Percentiles rank a stretch among this genome's conserved stretches.
Evolutionary conservation across 2,329 filamentous ascomycete species (phyloP).

Genomic region (Daldinia sp.): DNA sequence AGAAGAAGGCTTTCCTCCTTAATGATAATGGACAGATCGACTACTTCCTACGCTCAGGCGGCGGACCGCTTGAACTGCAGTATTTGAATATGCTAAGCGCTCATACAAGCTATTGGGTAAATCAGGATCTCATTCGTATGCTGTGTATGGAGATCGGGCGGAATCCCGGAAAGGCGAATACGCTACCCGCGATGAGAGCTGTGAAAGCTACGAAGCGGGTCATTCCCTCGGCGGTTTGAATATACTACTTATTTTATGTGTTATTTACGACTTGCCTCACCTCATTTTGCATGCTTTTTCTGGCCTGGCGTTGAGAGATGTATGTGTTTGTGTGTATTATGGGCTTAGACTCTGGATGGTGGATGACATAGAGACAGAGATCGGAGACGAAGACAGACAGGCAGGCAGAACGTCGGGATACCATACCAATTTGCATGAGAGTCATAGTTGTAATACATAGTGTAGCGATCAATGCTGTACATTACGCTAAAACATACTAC

Average conservation of each 20-base stretch:
- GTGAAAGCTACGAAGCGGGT: conserved; percentile 63
- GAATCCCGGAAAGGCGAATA: conserved; percentile 72
- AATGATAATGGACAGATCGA: conserved; percentile 99
- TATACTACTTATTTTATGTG: not conserved
- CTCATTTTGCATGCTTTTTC: conserved; percentile 10
- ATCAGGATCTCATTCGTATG: conserved; percentile 88
- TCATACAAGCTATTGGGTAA: conserved; percentile 93
- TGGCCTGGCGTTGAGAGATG: conserved; percentile 21
- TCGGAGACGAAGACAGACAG: not conserved
- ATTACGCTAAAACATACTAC: not conserved
- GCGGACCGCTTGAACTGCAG: conserved; percentile 91
- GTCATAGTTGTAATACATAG: conserved; percentile 21
- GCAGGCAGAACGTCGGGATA: conserved; percentile 38
- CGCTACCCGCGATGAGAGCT: conserved; percentile 69
- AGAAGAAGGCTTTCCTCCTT: conserved; percentile 85
- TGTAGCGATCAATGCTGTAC: conserved; percentile 2
- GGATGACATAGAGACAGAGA: conserved; percentile 27
- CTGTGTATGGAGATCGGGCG: conserved; percentile 89
- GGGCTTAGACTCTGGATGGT: conserved; percentile 16
- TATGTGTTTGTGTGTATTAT: not conserved
- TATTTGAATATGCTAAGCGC: conserved; percentile 97
- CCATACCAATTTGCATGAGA: conserved; percentile 32
- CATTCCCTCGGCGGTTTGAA: conserved; percentile 39
- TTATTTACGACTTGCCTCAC: conserved; percentile 12
- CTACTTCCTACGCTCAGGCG: conserved; percentile 84